Percentiles rank a stretch among this genome's conserved stretches.
phyloP scores from a whole-genome alignment of 768 basidiomycete genomes.

The Amyloporia xantha region DNA sequence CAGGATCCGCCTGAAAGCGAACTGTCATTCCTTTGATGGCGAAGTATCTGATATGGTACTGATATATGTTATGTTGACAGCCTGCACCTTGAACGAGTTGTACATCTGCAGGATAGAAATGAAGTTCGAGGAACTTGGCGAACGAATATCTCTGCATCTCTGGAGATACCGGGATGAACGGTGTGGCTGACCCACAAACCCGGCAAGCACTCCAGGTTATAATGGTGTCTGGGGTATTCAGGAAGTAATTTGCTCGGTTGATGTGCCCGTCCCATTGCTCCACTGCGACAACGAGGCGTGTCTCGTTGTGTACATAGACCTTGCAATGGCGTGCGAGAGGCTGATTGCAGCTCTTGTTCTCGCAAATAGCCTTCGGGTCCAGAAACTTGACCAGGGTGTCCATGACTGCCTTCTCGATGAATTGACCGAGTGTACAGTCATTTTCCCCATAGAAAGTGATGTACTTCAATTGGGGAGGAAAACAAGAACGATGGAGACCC shows the following conservation, averaged over 20 bases:
- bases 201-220: conserved; percentile 91
- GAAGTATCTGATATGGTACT: conserved; percentile 90
- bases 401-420: conserved; percentile 73
- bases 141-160: conserved; percentile 94
- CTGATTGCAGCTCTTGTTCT: conserved; percentile 79
- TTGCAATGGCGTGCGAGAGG: conserved; percentile 79
- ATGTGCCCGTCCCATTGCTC: conserved; percentile 84
- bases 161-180: conserved; percentile 83
- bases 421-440: conserved; percentile 89
- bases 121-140: conserved; percentile 91
- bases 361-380: conserved; percentile 72
- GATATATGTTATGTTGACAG: conserved; percentile 92
- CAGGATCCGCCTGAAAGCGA: conserved; percentile 80
- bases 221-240: conserved; percentile 65
- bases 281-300: conserved; percentile 74
- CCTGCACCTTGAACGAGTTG: conserved; percentile 80
- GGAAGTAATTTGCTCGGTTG: conserved; percentile 39
- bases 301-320: conserved; percentile 87
- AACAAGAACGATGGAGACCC: conserved; percentile 66
- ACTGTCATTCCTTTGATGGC: conserved; percentile 78
- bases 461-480: conserved; percentile 64
- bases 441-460: conserved; percentile 91
- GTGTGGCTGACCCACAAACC: conserved; percentile 69
- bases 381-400: conserved; percentile 64
- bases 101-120: conserved; percentile 90